These are phyloP conservation scores for Pseudoscleropodium purum DNA, from an alignment of 225 moss, liverwort and hornwort genomes.

Conservation along the genomic window DNA sequence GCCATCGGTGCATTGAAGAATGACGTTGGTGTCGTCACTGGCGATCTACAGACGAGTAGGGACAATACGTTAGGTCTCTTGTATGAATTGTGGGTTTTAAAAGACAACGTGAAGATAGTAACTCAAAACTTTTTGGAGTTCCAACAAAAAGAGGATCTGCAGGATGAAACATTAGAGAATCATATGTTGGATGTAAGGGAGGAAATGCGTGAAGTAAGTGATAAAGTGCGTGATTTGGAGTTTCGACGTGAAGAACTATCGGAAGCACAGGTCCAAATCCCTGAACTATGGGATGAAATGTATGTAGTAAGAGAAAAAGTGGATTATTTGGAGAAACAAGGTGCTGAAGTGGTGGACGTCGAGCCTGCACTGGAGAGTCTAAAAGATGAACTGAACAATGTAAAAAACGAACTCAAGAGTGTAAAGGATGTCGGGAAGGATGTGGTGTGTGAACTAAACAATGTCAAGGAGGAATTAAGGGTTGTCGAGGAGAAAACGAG, in stretches of 20 bases:
- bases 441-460: background rate
- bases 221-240: too few species aligned
- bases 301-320: background rate
- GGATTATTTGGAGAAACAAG: background rate
- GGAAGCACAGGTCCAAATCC: background rate
- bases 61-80: accelerated
- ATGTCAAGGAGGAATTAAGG: background rate
- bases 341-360: background rate
- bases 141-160: background rate
- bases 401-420: background rate
- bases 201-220: too few species aligned
- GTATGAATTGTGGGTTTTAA: background rate
- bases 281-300: background rate
- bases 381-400: too few species aligned
- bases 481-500: background rate
- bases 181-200: too few species aligned
- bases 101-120: background rate
- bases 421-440: background rate
- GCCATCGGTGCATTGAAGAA: background rate
- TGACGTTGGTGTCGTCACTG: accelerated
- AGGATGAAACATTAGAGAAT: background rate
- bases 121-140: background rate
- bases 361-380: background rate
- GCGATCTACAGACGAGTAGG: accelerated
- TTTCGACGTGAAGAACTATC: background rate